Evolutionary conservation across 768 basidiomycete genomes (phyloP).

Genomic region (Royoungia palumana): DNA sequence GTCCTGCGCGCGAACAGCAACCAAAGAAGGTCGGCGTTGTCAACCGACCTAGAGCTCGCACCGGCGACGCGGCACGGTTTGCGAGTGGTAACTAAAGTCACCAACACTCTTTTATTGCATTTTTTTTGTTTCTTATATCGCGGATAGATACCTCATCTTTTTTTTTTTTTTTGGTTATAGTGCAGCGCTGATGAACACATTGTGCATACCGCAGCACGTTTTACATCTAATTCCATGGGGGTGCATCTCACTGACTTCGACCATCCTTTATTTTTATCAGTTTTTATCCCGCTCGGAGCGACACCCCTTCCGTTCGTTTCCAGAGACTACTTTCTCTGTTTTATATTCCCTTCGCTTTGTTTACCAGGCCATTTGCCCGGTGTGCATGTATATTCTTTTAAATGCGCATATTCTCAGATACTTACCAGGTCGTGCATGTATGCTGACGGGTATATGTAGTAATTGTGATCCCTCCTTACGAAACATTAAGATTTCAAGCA

Average conservation of each 20-base stretch:
- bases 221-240: constrained; percentile 9
- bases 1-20: constrained; percentile 16
- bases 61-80: constrained; percentile 64
- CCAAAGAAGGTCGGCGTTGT: constrained; percentile 41
- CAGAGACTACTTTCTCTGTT: not conserved
- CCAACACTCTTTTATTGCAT: constrained; percentile 10
- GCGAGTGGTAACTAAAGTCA: constrained; percentile 38
- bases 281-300: constrained; percentile 28
- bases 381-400: constrained; percentile 25
- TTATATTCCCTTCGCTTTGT: constrained; percentile 25
- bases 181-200: constrained; percentile 7
- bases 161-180: constrained; percentile 16
- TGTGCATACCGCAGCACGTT: constrained; percentile 11
- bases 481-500: not conserved
- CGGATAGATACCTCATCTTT: constrained; percentile 15
- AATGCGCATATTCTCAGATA: constrained; percentile 17
- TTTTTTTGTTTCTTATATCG: constrained; percentile 10
- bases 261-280: constrained; percentile 23
- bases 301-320: constrained; percentile 23
- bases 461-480: not conserved
- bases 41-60: constrained; percentile 63
- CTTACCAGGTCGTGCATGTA: constrained; percentile 12
- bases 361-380: constrained; percentile 18
- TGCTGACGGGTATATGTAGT: constrained; percentile 17
- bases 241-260: constrained; percentile 6